Evolutionary conservation across 331 rosid species (phyloP), one percentile per base, ranked within the genome.

Genomic region (Saraca asoca): DNA sequence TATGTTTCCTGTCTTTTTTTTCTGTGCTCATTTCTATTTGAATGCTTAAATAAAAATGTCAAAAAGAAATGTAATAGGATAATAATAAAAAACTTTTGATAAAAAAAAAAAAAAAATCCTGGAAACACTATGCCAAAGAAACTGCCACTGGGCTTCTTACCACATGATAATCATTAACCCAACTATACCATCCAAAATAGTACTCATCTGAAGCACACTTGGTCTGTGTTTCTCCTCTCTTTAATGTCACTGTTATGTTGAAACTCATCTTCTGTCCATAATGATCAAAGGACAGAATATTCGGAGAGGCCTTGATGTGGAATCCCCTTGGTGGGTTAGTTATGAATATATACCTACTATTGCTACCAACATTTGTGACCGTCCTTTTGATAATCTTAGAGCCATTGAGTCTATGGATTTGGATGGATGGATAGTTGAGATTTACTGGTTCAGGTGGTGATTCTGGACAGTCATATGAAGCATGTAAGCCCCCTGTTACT

Each of bases 381-480:
- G 86, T 86, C 76, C 98, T 85, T 44, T 35, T 67, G 15, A 89
- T 60, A 7, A 65, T 75, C 43, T 57, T 68, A 0, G 79, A 55
- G 59, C 75, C 61, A 49, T 75, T 73, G 79, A 86, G 90, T 57
- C 80, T 82, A 46, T 90, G 62, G 64, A 94, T 48, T 38, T 95
- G 85, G 12, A 94, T 73, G 66, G 97, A 88, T 45, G 98, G 97
- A 77, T 94, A 88, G 75, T 94, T 94, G 65, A 94, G 95, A 73
- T 85, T 72, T 16, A 66, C 8, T 1, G 89, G 62, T 15, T 82
- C 34, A 37, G 76, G 69, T 7, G 82, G 57, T 6, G 72, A 31
- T 2, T 50, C 57, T 5, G 96, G 97, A 75, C 97, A 90, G 19
- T 51, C 70, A 66, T 81, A 78, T 14, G 75, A 18, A 2, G 69